phyloP scores from a whole-genome alignment of 2,329 filamentous ascomycete species.

The Lachnum nothofagi region DNA sequence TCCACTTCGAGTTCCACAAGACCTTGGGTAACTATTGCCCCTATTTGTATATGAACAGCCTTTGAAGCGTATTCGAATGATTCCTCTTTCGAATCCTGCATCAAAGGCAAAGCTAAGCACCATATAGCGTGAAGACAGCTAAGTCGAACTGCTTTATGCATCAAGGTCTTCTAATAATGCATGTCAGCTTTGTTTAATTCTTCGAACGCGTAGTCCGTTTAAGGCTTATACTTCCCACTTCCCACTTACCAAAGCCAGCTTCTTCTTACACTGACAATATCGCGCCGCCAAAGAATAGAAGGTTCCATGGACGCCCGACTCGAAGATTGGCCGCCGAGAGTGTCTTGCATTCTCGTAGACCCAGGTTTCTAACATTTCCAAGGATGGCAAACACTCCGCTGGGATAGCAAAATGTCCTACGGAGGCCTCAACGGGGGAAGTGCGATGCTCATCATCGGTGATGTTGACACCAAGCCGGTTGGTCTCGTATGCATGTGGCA shows the following conservation, averaged over 20 bases:
- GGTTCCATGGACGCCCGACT: not conserved
- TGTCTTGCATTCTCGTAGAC: not conserved
- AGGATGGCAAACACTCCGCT: not conserved
- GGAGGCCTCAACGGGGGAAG: not conserved
- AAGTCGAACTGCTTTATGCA: conserved; percentile 3
- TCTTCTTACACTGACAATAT: not conserved
- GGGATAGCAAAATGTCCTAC: not conserved
- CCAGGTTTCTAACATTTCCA: not conserved
- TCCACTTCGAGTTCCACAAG: conserved; percentile 1
- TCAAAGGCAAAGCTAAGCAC: not conserved
- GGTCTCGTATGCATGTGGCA: not conserved
- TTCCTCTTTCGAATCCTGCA: not conserved
- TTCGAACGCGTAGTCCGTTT: not conserved
- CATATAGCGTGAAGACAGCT: conserved; percentile 2
- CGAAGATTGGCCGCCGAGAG: not conserved
- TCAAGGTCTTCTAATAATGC: not conserved
- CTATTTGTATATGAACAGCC: conserved; percentile 2
- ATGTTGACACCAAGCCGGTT: not conserved
- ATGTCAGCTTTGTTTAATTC: not conserved
- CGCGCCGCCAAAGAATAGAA: not conserved
- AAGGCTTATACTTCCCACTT: not conserved
- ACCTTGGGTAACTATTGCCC: not conserved
- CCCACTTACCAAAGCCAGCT: not conserved
- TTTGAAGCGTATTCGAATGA: not conserved
- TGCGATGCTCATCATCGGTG: not conserved